Percentiles rank a stretch among this genome's conserved stretches.
Conservation (phyloP, 345 rosid genomes). For the Melaleuca quinquenervia region DNA sequence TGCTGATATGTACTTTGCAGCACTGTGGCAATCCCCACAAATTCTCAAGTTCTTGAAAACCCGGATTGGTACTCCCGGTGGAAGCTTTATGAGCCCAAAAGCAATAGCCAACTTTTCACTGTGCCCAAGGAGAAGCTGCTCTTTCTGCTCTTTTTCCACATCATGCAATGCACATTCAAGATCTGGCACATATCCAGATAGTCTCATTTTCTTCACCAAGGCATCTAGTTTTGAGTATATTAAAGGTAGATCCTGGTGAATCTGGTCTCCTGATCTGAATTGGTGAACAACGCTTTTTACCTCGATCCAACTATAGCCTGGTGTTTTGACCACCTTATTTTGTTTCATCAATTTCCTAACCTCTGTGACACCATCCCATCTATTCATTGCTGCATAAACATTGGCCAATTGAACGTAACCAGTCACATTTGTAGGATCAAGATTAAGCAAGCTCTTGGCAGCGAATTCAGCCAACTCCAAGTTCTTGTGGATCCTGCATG, state of each 20-base stretch:
- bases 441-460: slow-evolving; percentile 14
- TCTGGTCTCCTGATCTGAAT: slow-evolving; percentile 32
- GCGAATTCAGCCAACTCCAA: slow-evolving; percentile 22
- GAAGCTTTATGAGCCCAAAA: slow-evolving; percentile 54
- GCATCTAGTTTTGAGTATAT: slow-evolving; percentile 53
- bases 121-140: slow-evolving; percentile 58
- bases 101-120: slow-evolving; percentile 86
- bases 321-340: slow-evolving; percentile 16
- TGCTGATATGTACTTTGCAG: slow-evolving; percentile 53
- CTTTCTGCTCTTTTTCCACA: slow-evolving; percentile 57
- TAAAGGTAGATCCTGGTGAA: slow-evolving; percentile 32
- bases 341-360: slow-evolving; percentile 22
- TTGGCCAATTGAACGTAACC: slow-evolving; percentile 30
- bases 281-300: slow-evolving; percentile 21
- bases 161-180: slow-evolving; percentile 75
- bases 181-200: slow-evolving; percentile 67
- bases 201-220: slow-evolving; percentile 56
- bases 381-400: slow-evolving; percentile 23
- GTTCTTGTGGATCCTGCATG: slow-evolving; percentile 39
- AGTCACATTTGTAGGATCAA: slow-evolving; percentile 16
- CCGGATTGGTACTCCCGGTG: slow-evolving; percentile 30
- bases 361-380: slow-evolving; percentile 10
- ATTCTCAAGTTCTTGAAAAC: slow-evolving; percentile 84
- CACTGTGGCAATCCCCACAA: slow-evolving; percentile 76
- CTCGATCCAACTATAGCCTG: slow-evolving; percentile 29